A percentile compares a stretch with the other conserved stretches of the same genome.
Conservation (phyloP, 2,329 filamentous ascomycete species). For the Xylogone sp. region DNA sequence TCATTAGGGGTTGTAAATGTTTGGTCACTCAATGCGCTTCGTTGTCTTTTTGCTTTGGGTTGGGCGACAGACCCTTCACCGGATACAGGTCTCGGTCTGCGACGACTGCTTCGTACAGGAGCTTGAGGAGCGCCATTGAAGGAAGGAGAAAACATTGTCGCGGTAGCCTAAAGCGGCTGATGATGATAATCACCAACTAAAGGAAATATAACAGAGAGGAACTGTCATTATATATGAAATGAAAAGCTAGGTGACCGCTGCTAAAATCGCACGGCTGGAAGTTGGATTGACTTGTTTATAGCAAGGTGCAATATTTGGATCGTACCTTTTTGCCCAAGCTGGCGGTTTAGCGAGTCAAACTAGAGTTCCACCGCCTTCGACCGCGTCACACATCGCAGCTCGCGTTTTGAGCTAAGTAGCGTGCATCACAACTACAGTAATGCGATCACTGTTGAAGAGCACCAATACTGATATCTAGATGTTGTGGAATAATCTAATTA, state of each 20-base stretch:
- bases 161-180: not conserved
- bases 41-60: conserved; percentile 61
- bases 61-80: conserved; percentile 50
- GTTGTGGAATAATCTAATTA: no score
- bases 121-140: conserved; percentile 48
- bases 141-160: conserved; percentile 56
- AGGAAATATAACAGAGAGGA: not conserved
- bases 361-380: not conserved
- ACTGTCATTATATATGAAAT: not conserved
- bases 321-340: not conserved
- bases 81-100: conserved; percentile 56
- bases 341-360: not conserved
- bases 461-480: no score
- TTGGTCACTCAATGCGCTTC: conserved; percentile 53
- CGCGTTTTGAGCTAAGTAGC: not conserved
- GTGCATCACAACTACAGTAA: no score
- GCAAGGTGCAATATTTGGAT: not conserved
- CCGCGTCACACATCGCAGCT: not conserved
- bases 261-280: not conserved
- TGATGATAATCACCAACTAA: not conserved
- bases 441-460: no score
- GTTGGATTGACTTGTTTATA: not conserved
- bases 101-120: conserved; percentile 53
- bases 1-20: conserved; percentile 46
- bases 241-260: not conserved